Conservation (phyloP, 345 rosid species). For the Trapa incisa region DNA sequence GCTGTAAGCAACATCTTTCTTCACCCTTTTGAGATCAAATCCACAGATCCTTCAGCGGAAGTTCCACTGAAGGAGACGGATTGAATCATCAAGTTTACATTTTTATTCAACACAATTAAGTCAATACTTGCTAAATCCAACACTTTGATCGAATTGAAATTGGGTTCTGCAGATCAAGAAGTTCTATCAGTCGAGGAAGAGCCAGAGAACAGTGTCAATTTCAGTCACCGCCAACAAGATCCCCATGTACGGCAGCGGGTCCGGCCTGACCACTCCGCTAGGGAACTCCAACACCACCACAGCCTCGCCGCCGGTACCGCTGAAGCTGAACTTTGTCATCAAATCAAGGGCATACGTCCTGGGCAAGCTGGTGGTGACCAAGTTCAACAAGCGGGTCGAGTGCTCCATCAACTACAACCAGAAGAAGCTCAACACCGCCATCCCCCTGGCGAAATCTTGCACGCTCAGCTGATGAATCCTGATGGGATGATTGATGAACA, state of each 20-base stretch:
- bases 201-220: slow-evolving; percentile 45
- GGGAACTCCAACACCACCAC: slow-evolving; percentile 12
- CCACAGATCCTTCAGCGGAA: not conserved
- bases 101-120: too few relatives aligned
- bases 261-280: slow-evolving; percentile 43
- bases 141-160: not conserved
- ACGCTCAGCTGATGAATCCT: slow-evolving; percentile 22
- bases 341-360: slow-evolving; percentile 70
- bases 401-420: slow-evolving; percentile 54
- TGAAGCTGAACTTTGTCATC: slow-evolving; percentile 45
- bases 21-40: not conserved
- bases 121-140: too few relatives aligned
- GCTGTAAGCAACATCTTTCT: slow-evolving; percentile 29
- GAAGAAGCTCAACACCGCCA: slow-evolving; percentile 47
- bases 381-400: slow-evolving; percentile 49
- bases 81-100: not conserved
- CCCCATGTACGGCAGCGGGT: slow-evolving; percentile 82
- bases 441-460: slow-evolving; percentile 64
- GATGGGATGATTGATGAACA: not conserved
- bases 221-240: slow-evolving; percentile 52
- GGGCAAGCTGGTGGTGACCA: slow-evolving; percentile 84
- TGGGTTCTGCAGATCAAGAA: slow-evolving; percentile 47
- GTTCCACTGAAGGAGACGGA: too few relatives aligned
- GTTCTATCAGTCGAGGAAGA: slow-evolving; percentile 75
- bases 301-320: slow-evolving; percentile 39